These are phyloP conservation scores for Aspergillus saccharolyticus DNA, from an alignment of 495 filamentous ascomycete species.

Conservation along the genomic window DNA sequence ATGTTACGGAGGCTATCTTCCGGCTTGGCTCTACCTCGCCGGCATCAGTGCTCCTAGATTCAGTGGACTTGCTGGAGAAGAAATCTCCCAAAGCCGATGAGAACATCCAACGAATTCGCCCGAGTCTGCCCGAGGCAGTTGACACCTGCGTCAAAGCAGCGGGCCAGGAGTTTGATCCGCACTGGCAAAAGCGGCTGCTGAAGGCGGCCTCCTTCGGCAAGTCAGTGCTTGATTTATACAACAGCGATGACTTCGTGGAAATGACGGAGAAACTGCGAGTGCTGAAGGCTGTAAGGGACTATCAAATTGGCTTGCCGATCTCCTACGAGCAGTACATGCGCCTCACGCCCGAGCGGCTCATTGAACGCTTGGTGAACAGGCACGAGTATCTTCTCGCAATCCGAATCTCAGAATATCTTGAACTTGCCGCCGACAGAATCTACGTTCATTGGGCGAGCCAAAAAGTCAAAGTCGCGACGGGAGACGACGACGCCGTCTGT, in stretches of 20 bases:
- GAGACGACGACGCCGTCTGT: constrained; percentile 85
- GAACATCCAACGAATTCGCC: constrained; percentile 87
- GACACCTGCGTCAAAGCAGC: constrained; percentile 88
- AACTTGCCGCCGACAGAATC: constrained; percentile 80
- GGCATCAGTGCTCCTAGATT: constrained; percentile 86
- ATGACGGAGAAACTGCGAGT: constrained; percentile 95
- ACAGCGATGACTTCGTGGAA: constrained; percentile 95
- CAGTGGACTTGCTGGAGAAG: constrained; percentile 83
- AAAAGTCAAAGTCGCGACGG: constrained; percentile 80
- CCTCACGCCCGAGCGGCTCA: constrained; percentile 79
- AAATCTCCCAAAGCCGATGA: constrained; percentile 96
- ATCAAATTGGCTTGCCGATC: constrained; percentile 83
- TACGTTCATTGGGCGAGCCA: constrained; percentile 96
- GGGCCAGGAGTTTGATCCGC: constrained; percentile 79
- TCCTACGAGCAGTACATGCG: constrained; percentile 88
- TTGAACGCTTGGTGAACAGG: constrained; percentile 78
- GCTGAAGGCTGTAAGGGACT: constrained; percentile 85
- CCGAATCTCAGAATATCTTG: constrained; percentile 80
- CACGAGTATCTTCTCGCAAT: constrained; percentile 90
- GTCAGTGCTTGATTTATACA: constrained; percentile 92
- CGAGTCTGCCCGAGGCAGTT: constrained; percentile 83
- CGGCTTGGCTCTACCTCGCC: constrained; percentile 79
- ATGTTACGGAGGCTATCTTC: constrained; percentile 84
- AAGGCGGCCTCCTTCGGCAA: constrained; percentile 97
- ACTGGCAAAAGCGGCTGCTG: constrained; percentile 92